phyloP scores from a whole-genome alignment of 495 filamentous ascomycete genomes.

The Penicillium crystallinum region DNA sequence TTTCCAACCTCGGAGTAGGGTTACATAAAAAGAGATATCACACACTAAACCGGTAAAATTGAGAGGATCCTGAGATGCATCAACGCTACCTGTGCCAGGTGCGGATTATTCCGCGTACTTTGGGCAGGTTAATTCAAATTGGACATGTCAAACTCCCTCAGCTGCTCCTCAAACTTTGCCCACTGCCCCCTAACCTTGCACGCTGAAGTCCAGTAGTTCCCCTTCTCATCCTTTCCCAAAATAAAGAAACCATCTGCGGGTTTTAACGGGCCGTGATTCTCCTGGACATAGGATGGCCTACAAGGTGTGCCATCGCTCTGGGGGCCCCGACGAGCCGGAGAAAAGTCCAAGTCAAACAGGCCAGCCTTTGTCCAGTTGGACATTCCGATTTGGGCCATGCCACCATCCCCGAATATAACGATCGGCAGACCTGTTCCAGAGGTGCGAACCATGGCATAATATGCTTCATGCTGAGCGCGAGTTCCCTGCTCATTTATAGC shows the following conservation, averaged over 20 bases:
- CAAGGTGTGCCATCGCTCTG: constrained; percentile 10
- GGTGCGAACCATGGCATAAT: constrained; percentile 19
- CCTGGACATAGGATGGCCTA: constrained; percentile 24
- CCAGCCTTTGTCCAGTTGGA: constrained; percentile 44
- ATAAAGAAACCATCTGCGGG: constrained; percentile 28
- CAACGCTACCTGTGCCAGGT: neutral
- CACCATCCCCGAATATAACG: constrained; percentile 31
- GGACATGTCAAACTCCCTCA: constrained; percentile 12
- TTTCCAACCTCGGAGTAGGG: too few relatives aligned
- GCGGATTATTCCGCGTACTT: neutral
- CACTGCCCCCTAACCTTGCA: constrained; percentile 22
- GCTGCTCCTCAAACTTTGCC: constrained; percentile 20
- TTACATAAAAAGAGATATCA: too few relatives aligned
- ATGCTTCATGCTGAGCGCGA: constrained; percentile 36
- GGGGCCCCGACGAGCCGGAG: constrained; percentile 24
- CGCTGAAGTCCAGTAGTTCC: constrained; percentile 43
- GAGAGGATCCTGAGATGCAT: neutral
- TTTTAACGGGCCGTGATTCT: constrained; percentile 22
- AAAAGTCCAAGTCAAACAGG: constrained; percentile 44
- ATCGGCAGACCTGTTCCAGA: constrained; percentile 17
- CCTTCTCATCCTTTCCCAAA: constrained; percentile 44
- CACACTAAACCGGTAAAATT: neutral
- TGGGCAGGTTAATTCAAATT: neutral
- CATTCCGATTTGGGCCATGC: constrained; percentile 31
- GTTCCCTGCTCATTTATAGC: constrained; percentile 41